Evolutionary conservation across 306 rosid species (phyloP).

Genomic region (Trifolium fragiferum): DNA sequence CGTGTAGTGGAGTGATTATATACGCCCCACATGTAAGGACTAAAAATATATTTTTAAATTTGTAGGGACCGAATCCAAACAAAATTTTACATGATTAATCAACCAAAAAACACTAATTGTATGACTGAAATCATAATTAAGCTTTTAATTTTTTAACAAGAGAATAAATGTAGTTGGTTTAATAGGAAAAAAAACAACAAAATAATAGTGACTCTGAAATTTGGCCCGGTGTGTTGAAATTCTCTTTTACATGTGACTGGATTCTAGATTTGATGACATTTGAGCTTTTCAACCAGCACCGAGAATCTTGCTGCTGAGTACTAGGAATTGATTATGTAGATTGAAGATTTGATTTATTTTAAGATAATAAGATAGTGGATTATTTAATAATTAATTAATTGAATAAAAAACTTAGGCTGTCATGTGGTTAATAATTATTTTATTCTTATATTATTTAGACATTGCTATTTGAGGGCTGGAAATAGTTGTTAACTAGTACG

Average conservation of each 20-base stretch:
- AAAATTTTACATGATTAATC: too few relatives aligned
- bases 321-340: constrained; percentile 42
- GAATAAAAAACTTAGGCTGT: constrained; percentile 22
- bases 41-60: too few relatives aligned
- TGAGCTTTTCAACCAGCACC: constrained; percentile 35
- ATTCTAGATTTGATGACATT: constrained; percentile 38
- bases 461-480: constrained; percentile 21
- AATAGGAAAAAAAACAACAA: neutral
- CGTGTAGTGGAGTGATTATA: too few relatives aligned
- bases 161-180: too few relatives aligned
- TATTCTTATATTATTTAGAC: neutral
- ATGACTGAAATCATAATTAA: too few relatives aligned
- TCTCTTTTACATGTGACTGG: constrained; percentile 40
- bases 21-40: too few relatives aligned
- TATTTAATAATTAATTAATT: constrained; percentile 2
- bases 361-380: constrained; percentile 17
- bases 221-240: constrained; percentile 27
- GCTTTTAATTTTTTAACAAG: too few relatives aligned
- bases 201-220: neutral
- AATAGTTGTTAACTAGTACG: constrained; percentile 26
- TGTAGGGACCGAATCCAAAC: too few relatives aligned
- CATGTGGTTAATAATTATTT: neutral
- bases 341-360: constrained; percentile 22
- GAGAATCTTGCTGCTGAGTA: constrained; percentile 60
- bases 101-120: too few relatives aligned